A percentile compares a stretch with the other conserved stretches of the same genome.
phyloP scores from a whole-genome alignment of 257 asterid genomes.

The Solanum verrucosum region DNA sequence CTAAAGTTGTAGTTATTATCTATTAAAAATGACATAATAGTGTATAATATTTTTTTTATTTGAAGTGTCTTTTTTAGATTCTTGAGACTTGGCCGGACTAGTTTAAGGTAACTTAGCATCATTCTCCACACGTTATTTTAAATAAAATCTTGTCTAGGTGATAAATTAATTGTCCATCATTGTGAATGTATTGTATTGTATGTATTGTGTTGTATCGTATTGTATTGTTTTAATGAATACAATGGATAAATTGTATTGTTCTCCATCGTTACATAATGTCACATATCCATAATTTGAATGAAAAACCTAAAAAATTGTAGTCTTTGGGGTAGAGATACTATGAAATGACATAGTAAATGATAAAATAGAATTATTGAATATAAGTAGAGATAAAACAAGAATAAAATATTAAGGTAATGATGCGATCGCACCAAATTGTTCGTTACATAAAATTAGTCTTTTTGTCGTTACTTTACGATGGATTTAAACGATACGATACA shows the following conservation, averaged over 20 bases:
- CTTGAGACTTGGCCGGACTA: background rate
- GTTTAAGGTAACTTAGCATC: background rate
- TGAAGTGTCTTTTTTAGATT: background rate
- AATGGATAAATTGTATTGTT: too few species aligned
- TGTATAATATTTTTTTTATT: background rate
- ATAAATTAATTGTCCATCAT: background rate
- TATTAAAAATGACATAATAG: background rate
- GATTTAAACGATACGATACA: too few species aligned
- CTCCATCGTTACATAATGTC: accelerated
- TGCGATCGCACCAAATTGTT: background rate
- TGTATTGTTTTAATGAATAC: too few species aligned
- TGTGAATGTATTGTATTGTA: too few species aligned
- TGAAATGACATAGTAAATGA: background rate
- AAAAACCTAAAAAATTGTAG: too few species aligned
- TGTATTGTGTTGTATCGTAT: accelerated
- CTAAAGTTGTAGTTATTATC: background rate
- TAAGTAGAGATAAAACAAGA: too few species aligned
- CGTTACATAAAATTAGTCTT: too few species aligned
- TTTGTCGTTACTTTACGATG: too few species aligned
- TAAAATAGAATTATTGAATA: background rate
- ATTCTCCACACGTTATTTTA: background rate
- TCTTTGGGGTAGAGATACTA: too few species aligned
- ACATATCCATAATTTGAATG: too few species aligned
- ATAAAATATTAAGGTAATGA: too few species aligned
- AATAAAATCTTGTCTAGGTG: too few species aligned